Base-by-base conservation (phyloP, 139 green algal species). In the Chlorella sp. region DNA sequence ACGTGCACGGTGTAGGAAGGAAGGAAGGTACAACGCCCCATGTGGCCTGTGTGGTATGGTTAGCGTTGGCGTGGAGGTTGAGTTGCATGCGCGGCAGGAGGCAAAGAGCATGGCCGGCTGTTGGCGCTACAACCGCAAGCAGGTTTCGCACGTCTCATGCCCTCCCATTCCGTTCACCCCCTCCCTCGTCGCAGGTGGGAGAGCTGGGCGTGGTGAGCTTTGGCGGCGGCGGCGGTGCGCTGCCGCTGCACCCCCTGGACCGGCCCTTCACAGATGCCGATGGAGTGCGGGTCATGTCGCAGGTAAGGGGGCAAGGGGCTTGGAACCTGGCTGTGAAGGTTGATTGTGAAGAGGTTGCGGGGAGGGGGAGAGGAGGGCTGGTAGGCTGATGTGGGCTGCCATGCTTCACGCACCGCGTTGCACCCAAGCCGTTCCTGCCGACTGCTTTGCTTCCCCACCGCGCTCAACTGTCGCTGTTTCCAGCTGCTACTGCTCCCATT, bases 141-240 rank as follows among this genome's bases (percentile, higher is more conserved):
- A 16, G 48, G 48, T 9, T 57, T 57, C 48, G 19, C 77, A n/a
- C 37, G 14, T 24, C 30, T 42, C 39, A 64, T 60, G 2, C 14
- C 2, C 77, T 30, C 12, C 15, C 11, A 3, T 36, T 30, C 39
- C 37, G 7, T 18, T 15, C 37, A 61, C 32, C 81, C 32, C 30
- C 78, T 5, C 53, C 34, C 7, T n/a, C 0, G 3, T 21, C 53
- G 2, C 73, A 91, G 89, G 95, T 99, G 61, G 97, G 97, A 16
- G 95, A 99, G 91, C 75, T 99, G 81, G 97, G 95, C 57, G 94
- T 99, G 22, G 86, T 99, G 36, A 95, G 95, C 86, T 99, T 98
- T 94, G 98, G 98, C 28, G 97, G 96, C 40, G 83, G 87, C 53
- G 94, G 91, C 64, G 94, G 95, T 14, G 96, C 97, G 30, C 75